Percentiles rank a stretch among this genome's conserved stretches.
phyloP scores from a whole-genome alignment of 73 alveolate genomes.

The Chromera velia region DNA sequence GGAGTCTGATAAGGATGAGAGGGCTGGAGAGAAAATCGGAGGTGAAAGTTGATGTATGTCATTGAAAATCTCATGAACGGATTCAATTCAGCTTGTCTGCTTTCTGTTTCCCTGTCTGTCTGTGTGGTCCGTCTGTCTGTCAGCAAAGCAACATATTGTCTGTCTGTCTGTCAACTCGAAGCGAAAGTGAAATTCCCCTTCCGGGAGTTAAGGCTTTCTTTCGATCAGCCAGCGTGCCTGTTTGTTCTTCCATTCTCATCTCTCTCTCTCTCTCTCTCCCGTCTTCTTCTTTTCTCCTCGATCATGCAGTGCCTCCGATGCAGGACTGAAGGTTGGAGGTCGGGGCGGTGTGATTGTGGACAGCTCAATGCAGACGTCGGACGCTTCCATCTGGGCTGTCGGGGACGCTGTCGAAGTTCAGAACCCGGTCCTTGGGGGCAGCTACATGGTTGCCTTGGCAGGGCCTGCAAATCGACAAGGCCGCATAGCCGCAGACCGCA shows the following conservation, averaged over 20 bases:
- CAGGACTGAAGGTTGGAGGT: too few relatives aligned
- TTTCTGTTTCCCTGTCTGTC: too few relatives aligned
- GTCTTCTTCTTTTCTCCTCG: too few relatives aligned
- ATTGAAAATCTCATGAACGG: too few relatives aligned
- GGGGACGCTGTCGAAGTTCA: slow-evolving; percentile 21
- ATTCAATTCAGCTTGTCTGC: too few relatives aligned
- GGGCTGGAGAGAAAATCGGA: slow-evolving; percentile 2
- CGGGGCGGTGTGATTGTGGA: background rate
- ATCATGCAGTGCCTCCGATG: too few relatives aligned
- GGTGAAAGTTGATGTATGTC: too few relatives aligned
- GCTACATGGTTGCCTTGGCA: slow-evolving; percentile 9
- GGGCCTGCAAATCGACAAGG: slow-evolving; percentile 33
- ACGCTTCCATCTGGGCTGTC: slow-evolving; percentile 11
- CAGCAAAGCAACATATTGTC: too few relatives aligned
- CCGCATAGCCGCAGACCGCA: slow-evolving; percentile 19
- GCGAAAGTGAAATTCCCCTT: too few relatives aligned
- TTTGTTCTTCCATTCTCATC: background rate
- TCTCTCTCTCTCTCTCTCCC: background rate
- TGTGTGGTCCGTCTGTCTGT: too few relatives aligned
- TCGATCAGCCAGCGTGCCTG: background rate
- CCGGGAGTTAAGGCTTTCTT: background rate
- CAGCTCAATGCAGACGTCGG: slow-evolving; percentile 5
- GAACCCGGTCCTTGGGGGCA: background rate
- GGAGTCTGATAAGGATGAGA: too few relatives aligned
- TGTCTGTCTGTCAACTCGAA: too few relatives aligned